These are phyloP conservation scores for Rhodosporidiobolus sp. DNA, from an alignment of 768 basidiomycete species.

Conservation along the genomic window DNA sequence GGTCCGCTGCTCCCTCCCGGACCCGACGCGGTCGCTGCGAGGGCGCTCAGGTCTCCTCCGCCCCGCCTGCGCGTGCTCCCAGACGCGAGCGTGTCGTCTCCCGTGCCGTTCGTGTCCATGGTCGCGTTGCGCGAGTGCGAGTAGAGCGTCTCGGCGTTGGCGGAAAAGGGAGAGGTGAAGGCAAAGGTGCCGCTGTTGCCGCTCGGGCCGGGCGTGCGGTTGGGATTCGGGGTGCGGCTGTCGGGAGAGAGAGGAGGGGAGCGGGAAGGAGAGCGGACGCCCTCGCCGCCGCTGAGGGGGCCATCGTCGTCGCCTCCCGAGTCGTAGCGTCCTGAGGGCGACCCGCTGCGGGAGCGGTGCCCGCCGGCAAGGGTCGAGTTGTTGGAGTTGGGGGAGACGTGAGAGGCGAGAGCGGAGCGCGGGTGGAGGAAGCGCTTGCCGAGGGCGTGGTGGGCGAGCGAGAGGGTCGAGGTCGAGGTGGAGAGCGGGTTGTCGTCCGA, in stretches of 20 bases:
- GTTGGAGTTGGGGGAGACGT: background rate
- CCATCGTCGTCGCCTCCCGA: background rate
- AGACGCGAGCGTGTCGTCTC: background rate
- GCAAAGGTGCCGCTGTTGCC: background rate
- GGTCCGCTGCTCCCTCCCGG: background rate
- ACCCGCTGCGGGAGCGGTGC: background rate
- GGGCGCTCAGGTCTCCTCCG: conserved; percentile 15
- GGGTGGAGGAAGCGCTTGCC: conserved; percentile 25
- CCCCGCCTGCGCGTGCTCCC: background rate
- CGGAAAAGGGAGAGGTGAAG: conserved; percentile 29
- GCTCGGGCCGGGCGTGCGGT: conserved; percentile 5
- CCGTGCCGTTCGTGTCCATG: background rate
- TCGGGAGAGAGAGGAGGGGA: conserved; percentile 10
- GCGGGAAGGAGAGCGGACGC: conserved; percentile 4
- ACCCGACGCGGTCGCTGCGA: background rate
- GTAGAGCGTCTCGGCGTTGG: conserved; percentile 6
- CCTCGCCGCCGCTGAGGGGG: background rate
- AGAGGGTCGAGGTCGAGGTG: conserved; percentile 1
- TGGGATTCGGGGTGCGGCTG: conserved; percentile 17
- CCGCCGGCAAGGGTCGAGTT: background rate
- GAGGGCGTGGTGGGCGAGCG: background rate
- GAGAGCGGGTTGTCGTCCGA: conserved; percentile 3
- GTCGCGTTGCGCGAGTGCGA: background rate
- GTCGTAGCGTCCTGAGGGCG: background rate
- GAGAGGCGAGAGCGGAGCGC: background rate